Evolutionary conservation across 768 basidiomycete species (phyloP).

Genomic region (Naganishia vishniacii): DNA sequence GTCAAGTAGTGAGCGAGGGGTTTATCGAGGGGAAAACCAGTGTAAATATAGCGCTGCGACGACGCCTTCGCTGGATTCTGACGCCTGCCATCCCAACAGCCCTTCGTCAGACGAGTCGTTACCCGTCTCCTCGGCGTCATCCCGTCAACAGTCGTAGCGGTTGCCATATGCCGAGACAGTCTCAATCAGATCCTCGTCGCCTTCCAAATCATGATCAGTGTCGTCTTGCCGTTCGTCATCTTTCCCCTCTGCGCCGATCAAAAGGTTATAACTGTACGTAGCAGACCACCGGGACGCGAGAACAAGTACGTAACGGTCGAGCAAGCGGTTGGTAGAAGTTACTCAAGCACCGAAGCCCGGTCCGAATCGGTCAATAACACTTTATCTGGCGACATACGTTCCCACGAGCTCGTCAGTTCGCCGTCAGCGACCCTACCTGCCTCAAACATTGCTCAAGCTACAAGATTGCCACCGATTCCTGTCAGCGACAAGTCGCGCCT

Average conservation of each 20-base stretch:
- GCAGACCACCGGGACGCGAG: neutral
- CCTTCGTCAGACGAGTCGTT: slow-evolving; percentile 63
- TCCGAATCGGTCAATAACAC: neutral
- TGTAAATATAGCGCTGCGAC: slow-evolving; percentile 30
- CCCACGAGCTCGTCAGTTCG: too few relatives aligned
- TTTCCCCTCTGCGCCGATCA: slow-evolving; percentile 68
- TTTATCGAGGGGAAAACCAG: slow-evolving; percentile 81
- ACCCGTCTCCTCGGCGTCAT: slow-evolving; percentile 77
- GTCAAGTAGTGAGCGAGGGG: slow-evolving; percentile 84
- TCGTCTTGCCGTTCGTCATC: slow-evolving; percentile 80
- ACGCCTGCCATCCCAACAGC: slow-evolving; percentile 28
- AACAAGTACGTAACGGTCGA: too few relatives aligned
- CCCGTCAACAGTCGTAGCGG: slow-evolving; percentile 73
- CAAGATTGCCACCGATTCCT: neutral
- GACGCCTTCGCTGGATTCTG: too few relatives aligned
- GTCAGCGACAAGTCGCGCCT: neutral
- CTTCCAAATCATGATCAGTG: slow-evolving; percentile 75
- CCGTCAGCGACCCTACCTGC: neutral
- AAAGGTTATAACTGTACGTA: slow-evolving; percentile 59
- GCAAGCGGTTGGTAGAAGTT: too few relatives aligned
- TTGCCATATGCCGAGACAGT: slow-evolving; percentile 65
- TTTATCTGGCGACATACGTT: neutral
- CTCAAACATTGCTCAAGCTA: neutral
- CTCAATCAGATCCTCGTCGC: slow-evolving; percentile 72
- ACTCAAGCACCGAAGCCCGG: neutral